phyloP scores from a whole-genome alignment of 257 asterid genomes.

The Marsdenia floribunda region DNA sequence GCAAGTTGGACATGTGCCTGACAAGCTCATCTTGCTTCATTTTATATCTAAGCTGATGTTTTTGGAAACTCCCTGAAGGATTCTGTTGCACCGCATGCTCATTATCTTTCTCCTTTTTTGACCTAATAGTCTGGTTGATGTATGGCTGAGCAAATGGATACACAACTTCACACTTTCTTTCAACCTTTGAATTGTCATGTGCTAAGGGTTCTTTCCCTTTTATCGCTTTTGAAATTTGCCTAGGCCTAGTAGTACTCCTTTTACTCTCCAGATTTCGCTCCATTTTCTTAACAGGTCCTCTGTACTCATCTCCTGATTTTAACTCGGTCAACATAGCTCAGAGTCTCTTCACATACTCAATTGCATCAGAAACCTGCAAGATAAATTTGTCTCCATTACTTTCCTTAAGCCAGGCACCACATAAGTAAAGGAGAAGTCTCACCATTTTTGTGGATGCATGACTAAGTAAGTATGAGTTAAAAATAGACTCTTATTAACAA shows the following conservation, averaged over 20 bases:
- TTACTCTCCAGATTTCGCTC: conserved; percentile 29
- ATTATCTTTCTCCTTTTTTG: conserved; percentile 22
- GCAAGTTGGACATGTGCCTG: conserved; percentile 87
- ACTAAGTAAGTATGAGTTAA: background rate
- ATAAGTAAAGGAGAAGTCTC: background rate
- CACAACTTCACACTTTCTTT: conserved; percentile 25
- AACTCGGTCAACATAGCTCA: conserved; percentile 24
- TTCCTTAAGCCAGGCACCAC: background rate
- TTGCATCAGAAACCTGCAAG: background rate
- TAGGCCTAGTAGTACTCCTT: conserved; percentile 25
- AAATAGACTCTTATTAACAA: background rate
- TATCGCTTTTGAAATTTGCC: conserved; percentile 17
- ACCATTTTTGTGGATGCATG: background rate
- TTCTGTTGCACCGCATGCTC: conserved; percentile 27
- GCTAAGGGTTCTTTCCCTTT: conserved; percentile 29
- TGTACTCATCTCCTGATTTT: conserved; percentile 26
- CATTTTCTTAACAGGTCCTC: conserved; percentile 34
- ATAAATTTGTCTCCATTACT: background rate
- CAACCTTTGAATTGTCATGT: conserved; percentile 22
- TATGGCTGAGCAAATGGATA: conserved; percentile 42
- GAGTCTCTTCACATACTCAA: conserved; percentile 12
- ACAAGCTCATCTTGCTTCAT: conserved; percentile 68
- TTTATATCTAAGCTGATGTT: conserved; percentile 22
- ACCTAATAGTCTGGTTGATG: conserved; percentile 25
- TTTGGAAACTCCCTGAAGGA: conserved; percentile 32